These are phyloP conservation scores for Prosopis cineraria DNA, from an alignment of 306 rosid genomes.

Conservation along the genomic window DNA sequence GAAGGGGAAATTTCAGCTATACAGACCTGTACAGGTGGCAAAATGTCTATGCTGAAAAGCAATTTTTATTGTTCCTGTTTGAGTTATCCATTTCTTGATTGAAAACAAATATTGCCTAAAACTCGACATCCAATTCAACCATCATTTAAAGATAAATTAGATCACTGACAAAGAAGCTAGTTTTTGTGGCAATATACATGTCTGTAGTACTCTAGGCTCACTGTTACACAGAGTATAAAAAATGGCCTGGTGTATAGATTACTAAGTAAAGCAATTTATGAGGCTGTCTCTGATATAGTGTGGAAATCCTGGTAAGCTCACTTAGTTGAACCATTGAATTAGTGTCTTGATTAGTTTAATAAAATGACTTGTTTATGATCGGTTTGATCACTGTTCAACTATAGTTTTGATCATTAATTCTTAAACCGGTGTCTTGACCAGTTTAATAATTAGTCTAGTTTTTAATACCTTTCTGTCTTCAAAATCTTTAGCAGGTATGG, in stretches of 20 bases:
- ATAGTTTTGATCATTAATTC: no score
- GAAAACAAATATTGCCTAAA: not conserved
- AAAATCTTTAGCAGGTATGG: slow-evolving; percentile 58
- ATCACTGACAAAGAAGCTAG: not conserved
- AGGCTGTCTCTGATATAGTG: not conserved
- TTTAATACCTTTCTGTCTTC: no score
- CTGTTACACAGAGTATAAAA: not conserved
- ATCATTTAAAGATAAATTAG: not conserved
- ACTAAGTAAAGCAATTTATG: not conserved
- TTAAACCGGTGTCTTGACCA: no score
- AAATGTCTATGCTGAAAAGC: not conserved
- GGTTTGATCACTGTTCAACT: no score
- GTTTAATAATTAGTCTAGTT: no score
- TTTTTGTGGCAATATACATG: not conserved
- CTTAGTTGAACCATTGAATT: no score
- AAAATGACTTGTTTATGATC: no score
- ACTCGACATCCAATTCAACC: not conserved
- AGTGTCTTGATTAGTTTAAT: no score
- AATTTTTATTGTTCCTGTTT: not conserved
- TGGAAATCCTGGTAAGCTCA: no score
- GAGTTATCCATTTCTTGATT: not conserved
- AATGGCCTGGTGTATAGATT: not conserved
- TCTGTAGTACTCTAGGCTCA: not conserved
- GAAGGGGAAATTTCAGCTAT: slow-evolving; percentile 61
- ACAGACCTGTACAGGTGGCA: slow-evolving; percentile 60